Percentiles rank a stretch among this genome's conserved stretches.
phyloP scores from a whole-genome alignment of 768 basidiomycete species.

The Tephrocybe rancida region DNA sequence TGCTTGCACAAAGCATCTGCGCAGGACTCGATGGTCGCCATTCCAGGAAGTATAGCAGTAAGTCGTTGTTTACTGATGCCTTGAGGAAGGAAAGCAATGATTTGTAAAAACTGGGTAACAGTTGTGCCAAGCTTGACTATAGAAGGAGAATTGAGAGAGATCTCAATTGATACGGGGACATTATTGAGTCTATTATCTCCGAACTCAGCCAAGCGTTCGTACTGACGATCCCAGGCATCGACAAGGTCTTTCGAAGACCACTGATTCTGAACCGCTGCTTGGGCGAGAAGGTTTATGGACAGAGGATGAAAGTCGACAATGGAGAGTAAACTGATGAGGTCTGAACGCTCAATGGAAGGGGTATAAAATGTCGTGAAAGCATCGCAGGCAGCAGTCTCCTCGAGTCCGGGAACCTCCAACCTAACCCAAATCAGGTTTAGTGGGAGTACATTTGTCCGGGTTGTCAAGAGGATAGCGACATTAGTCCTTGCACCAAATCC shows the following conservation, averaged over 20 bases:
- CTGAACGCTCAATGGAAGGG: background rate
- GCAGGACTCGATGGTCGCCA: background rate
- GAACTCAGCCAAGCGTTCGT: background rate
- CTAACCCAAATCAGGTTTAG: conserved; percentile 8
- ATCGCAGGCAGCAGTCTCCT: conserved; percentile 5
- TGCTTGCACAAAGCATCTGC: conserved; percentile 8
- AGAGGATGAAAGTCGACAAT: conserved; percentile 17
- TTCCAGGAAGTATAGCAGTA: background rate
- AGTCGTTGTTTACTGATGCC: conserved; percentile 6
- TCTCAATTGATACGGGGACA: conserved; percentile 8
- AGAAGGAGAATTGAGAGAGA: conserved; percentile 15
- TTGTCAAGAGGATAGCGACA: conserved; percentile 15
- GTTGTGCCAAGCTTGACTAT: conserved; percentile 1
- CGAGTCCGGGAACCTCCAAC: conserved; percentile 5
- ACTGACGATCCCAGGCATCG: conserved; percentile 12
- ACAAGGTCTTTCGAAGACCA: conserved; percentile 12
- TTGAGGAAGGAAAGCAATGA: conserved; percentile 15
- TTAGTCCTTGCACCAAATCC: conserved; percentile 6
- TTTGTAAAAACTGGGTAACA: background rate
- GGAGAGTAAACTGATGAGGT: conserved; percentile 8
- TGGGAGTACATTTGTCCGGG: conserved; percentile 6
- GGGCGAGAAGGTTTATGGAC: conserved; percentile 17
- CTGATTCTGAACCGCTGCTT: conserved; percentile 15
- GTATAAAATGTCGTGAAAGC: conserved; percentile 8
- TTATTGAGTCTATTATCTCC: conserved; percentile 12